Percentiles rank a stretch among this genome's conserved stretches.
phyloP scores from a whole-genome alignment of 2,329 filamentous ascomycete species.

The Zymoseptoria tritici region DNA sequence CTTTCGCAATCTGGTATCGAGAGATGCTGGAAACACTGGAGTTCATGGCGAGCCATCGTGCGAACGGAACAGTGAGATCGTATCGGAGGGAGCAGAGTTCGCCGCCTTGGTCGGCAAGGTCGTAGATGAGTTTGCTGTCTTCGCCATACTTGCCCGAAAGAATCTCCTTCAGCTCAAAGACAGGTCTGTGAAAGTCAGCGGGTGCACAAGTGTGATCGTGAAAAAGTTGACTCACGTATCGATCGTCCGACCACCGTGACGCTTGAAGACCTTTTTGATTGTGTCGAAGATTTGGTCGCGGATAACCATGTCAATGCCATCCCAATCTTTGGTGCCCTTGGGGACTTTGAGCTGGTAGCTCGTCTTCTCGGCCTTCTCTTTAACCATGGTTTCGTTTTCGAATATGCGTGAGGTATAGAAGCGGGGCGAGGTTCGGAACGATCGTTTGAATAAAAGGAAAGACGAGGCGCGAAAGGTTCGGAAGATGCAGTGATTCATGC shows the following conservation, averaged over 20 bases:
- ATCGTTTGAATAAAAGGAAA: background rate
- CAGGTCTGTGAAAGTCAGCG: constrained; percentile 39
- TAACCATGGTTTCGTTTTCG: constrained; percentile 32
- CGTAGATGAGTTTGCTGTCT: constrained; percentile 87
- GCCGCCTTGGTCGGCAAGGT: constrained; percentile 79
- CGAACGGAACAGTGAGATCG: constrained; percentile 83
- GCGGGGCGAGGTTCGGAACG: background rate
- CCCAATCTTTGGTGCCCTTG: constrained; percentile 86
- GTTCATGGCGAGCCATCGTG: constrained; percentile 90
- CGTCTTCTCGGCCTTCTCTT: constrained; percentile 34
- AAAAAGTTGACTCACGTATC: constrained; percentile 52
- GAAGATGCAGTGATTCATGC: background rate
- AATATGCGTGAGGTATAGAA: background rate
- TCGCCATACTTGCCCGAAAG: constrained; percentile 86
- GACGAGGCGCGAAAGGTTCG: background rate
- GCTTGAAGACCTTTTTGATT: constrained; percentile 74
- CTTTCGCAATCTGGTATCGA: constrained; percentile 91
- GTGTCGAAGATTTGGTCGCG: constrained; percentile 71
- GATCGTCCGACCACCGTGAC: constrained; percentile 70
- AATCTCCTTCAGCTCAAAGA: constrained; percentile 83
- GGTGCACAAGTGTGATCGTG: background rate
- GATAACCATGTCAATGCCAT: constrained; percentile 69
- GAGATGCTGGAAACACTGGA: constrained; percentile 74
- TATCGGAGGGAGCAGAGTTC: constrained; percentile 80
- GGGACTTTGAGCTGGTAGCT: constrained; percentile 69